Evolutionary conservation across 371 early-diverging fungal species (phyloP), one percentile per base, ranked within the genome.

Genomic region (Rhizopus arrhizus): DNA sequence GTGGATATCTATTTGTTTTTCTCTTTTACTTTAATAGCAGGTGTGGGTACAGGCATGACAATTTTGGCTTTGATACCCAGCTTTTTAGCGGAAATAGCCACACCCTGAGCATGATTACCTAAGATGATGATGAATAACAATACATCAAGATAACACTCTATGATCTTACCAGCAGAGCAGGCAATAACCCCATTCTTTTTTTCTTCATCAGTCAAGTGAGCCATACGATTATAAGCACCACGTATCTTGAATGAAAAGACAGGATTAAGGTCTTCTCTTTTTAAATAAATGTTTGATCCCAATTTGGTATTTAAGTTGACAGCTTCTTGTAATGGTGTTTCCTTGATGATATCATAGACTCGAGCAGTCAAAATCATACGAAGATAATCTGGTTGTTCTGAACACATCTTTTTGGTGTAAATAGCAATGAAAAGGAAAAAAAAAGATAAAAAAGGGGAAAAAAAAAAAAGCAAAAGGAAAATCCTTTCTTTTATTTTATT

Each of bases 221-320:
- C 84, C 68, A 98, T 83, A 61, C 88, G 87, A 76, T 97, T 96
- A 81, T 96, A 95, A 2, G 98, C 97, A 32, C 98, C 98, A 43
- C 98, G 89, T 61, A 94, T 87, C 82, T 98, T 98, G 88, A 98
- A 98, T 12, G 93, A 93, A 67, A 98, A 98, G 7, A 95, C 94
- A n/a, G 91, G 91, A 60, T 97, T 96, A 41, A 96, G 78, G 73
- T 98, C 98, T 70, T 98, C 98, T 54, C 98, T 89, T 74, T 98
- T 98, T 33, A 96, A 68, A 31, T 81, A 85, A 53, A 98, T 83
- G 15, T 80, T 79, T 66, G 91, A 89, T 3, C 75, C 70, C 28
- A 86, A 40, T 28, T 90, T 85, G n/a, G 73, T 36, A 13, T 92
- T 92, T 43, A 98, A 80, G 64, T 94, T 95, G 55, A 78, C 66